Evolutionary conservation across 2,329 filamentous ascomycete species (phyloP).

Genomic region (Albifimbria verrucaria): DNA sequence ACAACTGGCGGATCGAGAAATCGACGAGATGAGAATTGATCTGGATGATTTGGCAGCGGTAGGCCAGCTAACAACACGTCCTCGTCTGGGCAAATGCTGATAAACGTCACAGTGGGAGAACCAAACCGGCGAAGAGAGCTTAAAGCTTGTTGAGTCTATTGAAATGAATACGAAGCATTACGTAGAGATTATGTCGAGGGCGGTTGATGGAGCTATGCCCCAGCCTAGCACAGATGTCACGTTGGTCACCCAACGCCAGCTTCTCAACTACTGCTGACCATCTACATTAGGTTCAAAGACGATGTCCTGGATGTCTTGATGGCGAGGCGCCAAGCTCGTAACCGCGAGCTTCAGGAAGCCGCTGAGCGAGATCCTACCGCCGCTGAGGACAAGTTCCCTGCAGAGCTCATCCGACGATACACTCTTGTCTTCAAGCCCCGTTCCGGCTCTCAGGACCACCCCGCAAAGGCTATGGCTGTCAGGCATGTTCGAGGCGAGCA

Average conservation of each 20-base stretch:
- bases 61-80: constrained; percentile 28
- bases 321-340: constrained; percentile 83
- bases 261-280: constrained; percentile 7
- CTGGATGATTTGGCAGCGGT: constrained; percentile 81
- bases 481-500: constrained; percentile 91
- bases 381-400: constrained; percentile 78
- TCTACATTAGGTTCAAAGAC: constrained; percentile 73
- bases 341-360: constrained; percentile 69
- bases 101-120: constrained; percentile 64
- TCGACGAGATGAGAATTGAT: constrained; percentile 78
- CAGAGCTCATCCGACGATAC: constrained; percentile 89
- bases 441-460: constrained; percentile 65
- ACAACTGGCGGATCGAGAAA: constrained; percentile 76
- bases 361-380: constrained; percentile 64
- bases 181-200: constrained; percentile 83
- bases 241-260: constrained; percentile 40
- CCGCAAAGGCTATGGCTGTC: constrained; percentile 72
- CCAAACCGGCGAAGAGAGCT: constrained; percentile 57
- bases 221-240: constrained; percentile 72
- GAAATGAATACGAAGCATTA: constrained; percentile 94
- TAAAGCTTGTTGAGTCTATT: constrained; percentile 78
- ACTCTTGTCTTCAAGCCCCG: constrained; percentile 94
- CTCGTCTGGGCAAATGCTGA: constrained; percentile 13
- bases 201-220: constrained; percentile 85
- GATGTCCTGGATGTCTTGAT: constrained; percentile 96